A percentile compares a stretch with the other conserved stretches of the same genome.
phyloP scores from a whole-genome alignment of 306 rosid genomes.

The peach (Prunus persica) region DNA sequence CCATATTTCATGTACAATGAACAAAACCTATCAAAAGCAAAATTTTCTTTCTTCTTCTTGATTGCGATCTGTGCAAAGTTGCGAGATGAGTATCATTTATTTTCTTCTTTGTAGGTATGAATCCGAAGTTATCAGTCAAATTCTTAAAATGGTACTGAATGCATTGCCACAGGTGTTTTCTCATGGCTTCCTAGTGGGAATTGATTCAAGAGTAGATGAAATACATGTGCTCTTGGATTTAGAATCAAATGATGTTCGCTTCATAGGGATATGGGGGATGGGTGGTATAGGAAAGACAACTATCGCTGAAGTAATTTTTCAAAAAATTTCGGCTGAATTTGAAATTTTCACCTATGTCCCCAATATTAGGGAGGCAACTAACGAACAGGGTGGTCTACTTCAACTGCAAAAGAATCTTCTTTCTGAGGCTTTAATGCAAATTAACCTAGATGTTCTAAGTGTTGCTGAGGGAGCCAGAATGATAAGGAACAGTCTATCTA shows the following conservation, averaged over 20 bases:
- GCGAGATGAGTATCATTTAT: neutral
- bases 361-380: no score
- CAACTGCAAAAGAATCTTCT: conserved; percentile 18
- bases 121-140: neutral
- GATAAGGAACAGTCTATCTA: no score
- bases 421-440: neutral
- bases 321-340: no score
- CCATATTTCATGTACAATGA: no score
- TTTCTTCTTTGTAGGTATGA: neutral
- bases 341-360: neutral
- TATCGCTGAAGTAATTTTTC: no score
- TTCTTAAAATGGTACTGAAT: neutral
- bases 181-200: no score
- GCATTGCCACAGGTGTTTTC: neutral
- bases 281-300: neutral
- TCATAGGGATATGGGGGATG: neutral
- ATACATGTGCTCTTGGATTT: neutral
- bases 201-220: neutral
- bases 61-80: no score
- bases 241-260: neutral
- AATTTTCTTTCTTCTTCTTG: no score
- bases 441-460: neutral
- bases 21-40: neutral
- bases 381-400: neutral
- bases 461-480: no score